Conservation (phyloP, 176 grass and related monocot species). For the Cenchrus americanus region DNA sequence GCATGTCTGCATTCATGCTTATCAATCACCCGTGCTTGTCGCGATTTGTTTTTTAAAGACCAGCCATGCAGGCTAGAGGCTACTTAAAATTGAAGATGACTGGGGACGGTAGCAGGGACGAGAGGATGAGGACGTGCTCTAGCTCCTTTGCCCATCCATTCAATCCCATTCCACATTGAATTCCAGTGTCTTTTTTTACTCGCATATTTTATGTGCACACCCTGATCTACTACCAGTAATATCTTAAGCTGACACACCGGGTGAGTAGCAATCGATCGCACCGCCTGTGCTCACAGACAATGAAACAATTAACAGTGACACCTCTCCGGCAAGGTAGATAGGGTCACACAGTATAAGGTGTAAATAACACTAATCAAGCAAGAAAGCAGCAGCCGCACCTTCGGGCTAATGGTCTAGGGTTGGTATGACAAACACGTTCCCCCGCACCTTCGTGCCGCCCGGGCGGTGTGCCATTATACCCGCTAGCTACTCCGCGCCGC, state of each 20-base stretch:
- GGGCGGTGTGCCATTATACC: too few species aligned
- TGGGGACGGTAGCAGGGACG: background rate
- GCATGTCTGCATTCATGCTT: conserved; percentile 13
- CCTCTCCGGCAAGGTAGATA: background rate
- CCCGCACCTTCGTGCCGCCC: too few species aligned
- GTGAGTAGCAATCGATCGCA: background rate
- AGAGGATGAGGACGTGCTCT: background rate
- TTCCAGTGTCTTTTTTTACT: background rate
- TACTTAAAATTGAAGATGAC: background rate
- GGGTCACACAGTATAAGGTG: background rate
- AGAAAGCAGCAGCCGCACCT: background rate
- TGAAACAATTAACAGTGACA: background rate
- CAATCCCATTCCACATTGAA: background rate
- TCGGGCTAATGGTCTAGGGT: conserved; percentile 38
- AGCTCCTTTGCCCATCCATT: background rate
- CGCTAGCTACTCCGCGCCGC: background rate
- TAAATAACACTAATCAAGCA: background rate
- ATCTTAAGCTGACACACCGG: background rate
- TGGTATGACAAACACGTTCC: conserved; percentile 3
- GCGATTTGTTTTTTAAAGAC: conserved; percentile 39
- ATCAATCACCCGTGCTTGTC: conserved; percentile 12
- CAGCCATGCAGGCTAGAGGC: background rate
- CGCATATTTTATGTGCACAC: background rate
- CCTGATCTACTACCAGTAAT: too few species aligned
- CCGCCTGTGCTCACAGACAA: background rate